Base-by-base conservation (phyloP, 2,329 filamentous ascomycete species). In the Penicillium sp. region DNA sequence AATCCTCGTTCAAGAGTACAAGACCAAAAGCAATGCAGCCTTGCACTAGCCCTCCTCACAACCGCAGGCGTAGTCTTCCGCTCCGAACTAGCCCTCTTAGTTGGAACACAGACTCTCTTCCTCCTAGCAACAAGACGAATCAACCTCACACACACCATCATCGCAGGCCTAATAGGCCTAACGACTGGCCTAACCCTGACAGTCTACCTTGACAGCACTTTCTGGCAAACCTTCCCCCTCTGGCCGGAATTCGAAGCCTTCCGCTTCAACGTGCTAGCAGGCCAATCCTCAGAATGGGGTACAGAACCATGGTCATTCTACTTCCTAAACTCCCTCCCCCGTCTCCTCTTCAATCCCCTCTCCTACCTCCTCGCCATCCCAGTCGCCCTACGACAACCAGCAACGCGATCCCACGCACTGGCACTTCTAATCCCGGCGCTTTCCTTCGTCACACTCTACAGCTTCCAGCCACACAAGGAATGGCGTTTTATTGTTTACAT, bases 191-290 rank as follows among this genome's bases (percentile, higher is more conserved):
- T 86, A 2, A 75, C 96, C 35, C 42, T 88, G 38, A 93, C 93
- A 0, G 79, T 97, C 15, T 82, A 86, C 1, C 75, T 97, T 35
- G 94, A 99, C 80, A 93, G 90, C 1, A 93, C 92, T 78, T 96
- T 97, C 78, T 99, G 93, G 94, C 91, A 93, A 70, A 69, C 77
- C 8, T 85, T 83, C 60, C 83, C 83, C 1, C 76, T 96, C 31
- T 99, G 94, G 94, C 93, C 94, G 0, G 94, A 99, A 74, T 85
- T 96, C 60, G 86, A 84, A 66, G 92, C 86, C 2, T 97, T 99
- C 78, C 87, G 90, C 74, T 97, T 89, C 82, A 99, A 99, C 74
- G 92, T 91, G 55, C 77, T 97, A 50, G 83, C 89, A 53, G 91
- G 92, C 23, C 88, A 90, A 58, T 90, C 93, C 0, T 88, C 89